These are phyloP conservation scores for Scedosporium aurantiacum DNA, from an alignment of 2,329 filamentous ascomycete species.

Conservation along the genomic window DNA sequence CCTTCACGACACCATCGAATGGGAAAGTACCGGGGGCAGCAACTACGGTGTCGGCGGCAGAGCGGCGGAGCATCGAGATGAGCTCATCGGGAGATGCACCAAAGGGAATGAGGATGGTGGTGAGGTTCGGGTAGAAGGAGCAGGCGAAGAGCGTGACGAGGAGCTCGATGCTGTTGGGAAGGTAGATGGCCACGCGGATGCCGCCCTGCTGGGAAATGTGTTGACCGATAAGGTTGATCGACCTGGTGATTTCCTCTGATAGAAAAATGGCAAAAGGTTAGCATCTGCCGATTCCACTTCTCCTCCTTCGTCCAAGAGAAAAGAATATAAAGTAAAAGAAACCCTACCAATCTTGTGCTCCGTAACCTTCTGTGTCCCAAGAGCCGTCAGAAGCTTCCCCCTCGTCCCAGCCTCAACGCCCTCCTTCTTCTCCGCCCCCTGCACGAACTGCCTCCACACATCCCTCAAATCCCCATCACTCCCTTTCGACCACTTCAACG, in stretches of 20 bases:
- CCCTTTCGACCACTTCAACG: conserved; percentile 72
- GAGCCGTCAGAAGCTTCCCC: conserved; percentile 66
- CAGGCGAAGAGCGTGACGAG: conserved; percentile 75
- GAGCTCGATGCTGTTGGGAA: conserved; percentile 88
- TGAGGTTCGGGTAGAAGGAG: conserved; percentile 72
- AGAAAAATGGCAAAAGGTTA: conserved; percentile 11
- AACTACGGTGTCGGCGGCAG: conserved; percentile 70
- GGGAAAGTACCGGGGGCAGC: conserved; percentile 81
- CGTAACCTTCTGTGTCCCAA: conserved; percentile 62
- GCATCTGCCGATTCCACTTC: neutral
- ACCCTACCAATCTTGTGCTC: conserved; percentile 55
- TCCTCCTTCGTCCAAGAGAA: neutral
- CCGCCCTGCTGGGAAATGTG: conserved; percentile 61
- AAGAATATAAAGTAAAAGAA: neutral
- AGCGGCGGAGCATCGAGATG: conserved; percentile 59
- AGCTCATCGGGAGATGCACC: conserved; percentile 60
- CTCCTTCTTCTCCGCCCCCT: conserved; percentile 37
- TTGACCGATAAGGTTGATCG: conserved; percentile 79
- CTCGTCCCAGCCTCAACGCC: conserved; percentile 52
- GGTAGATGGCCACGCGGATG: conserved; percentile 74
- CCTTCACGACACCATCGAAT: conserved; percentile 58
- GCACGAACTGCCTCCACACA: conserved; percentile 68
- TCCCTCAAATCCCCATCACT: conserved; percentile 85
- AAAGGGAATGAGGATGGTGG: conserved; percentile 75
- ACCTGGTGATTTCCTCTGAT: conserved; percentile 60